Base-by-base conservation (phyloP, 1,284 basidiomycete species). In the Abortiporus biennis region DNA sequence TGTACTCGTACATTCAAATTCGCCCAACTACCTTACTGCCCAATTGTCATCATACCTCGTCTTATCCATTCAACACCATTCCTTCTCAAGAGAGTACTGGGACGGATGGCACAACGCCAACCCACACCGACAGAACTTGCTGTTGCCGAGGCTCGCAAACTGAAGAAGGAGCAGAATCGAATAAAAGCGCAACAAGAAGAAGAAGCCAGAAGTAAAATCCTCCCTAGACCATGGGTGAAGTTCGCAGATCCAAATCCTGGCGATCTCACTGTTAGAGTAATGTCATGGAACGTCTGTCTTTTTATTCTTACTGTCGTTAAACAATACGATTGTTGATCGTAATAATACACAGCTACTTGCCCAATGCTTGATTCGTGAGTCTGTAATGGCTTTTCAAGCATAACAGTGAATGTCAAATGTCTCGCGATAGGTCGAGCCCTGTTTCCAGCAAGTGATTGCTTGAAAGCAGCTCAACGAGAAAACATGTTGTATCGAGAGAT, bases 361-460 rank as follows among this genome's bases (percentile, higher is more conserved):
- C 1, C 87, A 90, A 58, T 77, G 71, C 52, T 70, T 89, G 49
- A 76, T 90, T 56, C 78, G 86, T 88, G 62, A 65, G 85, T 75
- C 27, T n/a, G 21, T 38, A 35, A 34, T 6, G 25, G 12, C 44
- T 12, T 31, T 19, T 37, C 21, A 31, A 33, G 33, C 20, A 35
- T 22, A 31, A 16, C 33, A 31, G 21, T 32, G 27, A 34, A 22
- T 31, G 41, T 33, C 22, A 27, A 25, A 34, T 21, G 34, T 30
- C 29, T 13, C 27, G 19, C 29, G 11, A 8, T 53, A 92, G 90
- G 90, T 27, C 75, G 91, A 34, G 80, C 90, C 40, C 69, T 94
- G 32, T 93, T 94, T 54, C 91, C 91, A 3, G 83, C 78, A 5
- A 85, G 84, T 53, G 79, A 88, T 55, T 92, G 88, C 54, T 66